Base-by-base conservation (phyloP, 2,329 filamentous ascomycete species). In the Xylaria multiplex region DNA sequence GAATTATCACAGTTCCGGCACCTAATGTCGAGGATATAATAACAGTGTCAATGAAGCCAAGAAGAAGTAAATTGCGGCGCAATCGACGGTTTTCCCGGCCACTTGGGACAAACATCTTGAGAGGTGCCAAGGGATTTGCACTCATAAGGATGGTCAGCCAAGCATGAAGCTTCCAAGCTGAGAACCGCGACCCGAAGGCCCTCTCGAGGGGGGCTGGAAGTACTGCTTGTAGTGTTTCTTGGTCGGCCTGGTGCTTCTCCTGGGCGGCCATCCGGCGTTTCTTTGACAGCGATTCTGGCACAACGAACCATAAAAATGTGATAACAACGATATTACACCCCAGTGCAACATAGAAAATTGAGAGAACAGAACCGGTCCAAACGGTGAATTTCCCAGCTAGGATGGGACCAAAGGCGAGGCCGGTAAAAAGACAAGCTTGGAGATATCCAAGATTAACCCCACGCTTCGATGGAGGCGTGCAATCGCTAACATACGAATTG, bases 401-500 rank as follows among this genome's bases (percentile, higher is more conserved):
- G 2, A 96, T 84, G 7, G 96, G 96, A 0, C 96, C 96, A 37
- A 95, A 79, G 0, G 96, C 95, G 52, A 98, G 88, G n/a, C 96
- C 96, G 1, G 87, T 85, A 78, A 97, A 98, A 8, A 99, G 83
- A 71, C 91, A 93, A 11, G 93, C 93, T 73, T 98, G 93, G 73
- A 98, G 90, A 76, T 94, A 95, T 6, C 93, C 94, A 77, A 98
- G 96, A 4, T 90, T 88, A 7, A 97, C 91, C 66, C 91, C 92
- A 22, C 96, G 89, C 74, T 88, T 88, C 35, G 91, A 90, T 0
- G 93, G 92, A 3, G 91, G 83, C 0, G 93, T 95, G 78, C 93
- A 97, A 78, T 99, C 96, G 46, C 93, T 90, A 13, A 92, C 90
- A 78, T 98, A 99, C 0, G 95, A 93, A 77, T 96, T 90, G 24